Conservation (phyloP, 805 yeast genomes). For the Teunomyces pallodes region DNA sequence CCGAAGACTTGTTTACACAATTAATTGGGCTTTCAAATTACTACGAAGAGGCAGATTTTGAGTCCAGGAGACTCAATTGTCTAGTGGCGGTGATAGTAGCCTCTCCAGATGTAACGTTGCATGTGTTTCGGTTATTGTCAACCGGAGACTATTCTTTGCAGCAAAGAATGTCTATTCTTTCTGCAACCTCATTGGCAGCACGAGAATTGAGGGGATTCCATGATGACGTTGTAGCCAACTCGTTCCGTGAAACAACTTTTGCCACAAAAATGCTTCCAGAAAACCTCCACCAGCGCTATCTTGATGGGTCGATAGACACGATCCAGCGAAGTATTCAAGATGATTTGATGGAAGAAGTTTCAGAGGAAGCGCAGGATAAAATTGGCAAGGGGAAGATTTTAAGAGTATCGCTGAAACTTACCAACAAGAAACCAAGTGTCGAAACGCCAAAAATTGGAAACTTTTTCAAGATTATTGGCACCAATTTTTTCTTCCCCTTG, state of each 20-base stretch:
- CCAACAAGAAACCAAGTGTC: conserved; percentile 11
- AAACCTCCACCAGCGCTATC: conserved; percentile 44
- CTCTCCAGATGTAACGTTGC: conserved; percentile 41
- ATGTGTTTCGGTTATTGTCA: conserved; percentile 48
- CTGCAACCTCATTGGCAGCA: conserved; percentile 68
- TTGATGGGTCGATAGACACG: conserved; percentile 13
- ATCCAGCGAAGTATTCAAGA: conserved; percentile 26
- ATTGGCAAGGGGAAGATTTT: conserved; percentile 41
- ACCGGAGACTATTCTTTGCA: conserved; percentile 80
- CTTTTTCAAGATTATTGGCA: conserved; percentile 39
- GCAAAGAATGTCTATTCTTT: conserved; percentile 66
- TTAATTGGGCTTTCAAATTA: conserved; percentile 56
- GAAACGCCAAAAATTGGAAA: conserved; percentile 23
- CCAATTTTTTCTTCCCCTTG: conserved; percentile 53
- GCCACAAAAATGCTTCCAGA: conserved; percentile 47
- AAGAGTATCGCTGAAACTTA: conserved; percentile 36
- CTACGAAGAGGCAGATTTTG: conserved; percentile 58
- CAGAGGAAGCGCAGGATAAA: conserved; percentile 30
- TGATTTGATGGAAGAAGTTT: conserved; percentile 28
- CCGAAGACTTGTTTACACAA: conserved; percentile 49
- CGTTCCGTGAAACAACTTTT: conserved; percentile 27
- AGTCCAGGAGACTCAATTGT: conserved; percentile 60
- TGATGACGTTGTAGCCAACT: conserved; percentile 45
- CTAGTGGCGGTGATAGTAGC: conserved; percentile 63
- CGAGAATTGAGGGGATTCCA: conserved; percentile 65